Percentiles rank a stretch among this genome's conserved stretches.
Conservation (phyloP, 306 rosid species). For the Prinsepia uniflora region DNA sequence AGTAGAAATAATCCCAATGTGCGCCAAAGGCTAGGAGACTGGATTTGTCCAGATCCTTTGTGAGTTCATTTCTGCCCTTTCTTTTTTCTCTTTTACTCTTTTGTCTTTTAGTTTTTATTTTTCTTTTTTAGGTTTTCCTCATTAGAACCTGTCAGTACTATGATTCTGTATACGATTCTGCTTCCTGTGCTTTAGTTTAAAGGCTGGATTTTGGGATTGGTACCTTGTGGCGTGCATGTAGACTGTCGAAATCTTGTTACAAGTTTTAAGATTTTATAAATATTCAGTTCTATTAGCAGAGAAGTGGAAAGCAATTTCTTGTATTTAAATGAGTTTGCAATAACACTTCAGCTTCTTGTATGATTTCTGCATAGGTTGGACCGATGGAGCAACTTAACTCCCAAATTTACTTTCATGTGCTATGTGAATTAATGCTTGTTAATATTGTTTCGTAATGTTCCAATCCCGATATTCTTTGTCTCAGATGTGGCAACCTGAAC, state of each 20-base stretch:
- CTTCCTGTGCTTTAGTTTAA: not conserved
- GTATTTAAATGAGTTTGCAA: not conserved
- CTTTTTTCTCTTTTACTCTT: not conserved
- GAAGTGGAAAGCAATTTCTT: not conserved
- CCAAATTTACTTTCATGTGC: not conserved
- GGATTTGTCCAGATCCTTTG: conserved; percentile 79
- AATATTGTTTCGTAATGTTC: not conserved
- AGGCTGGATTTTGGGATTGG: not conserved
- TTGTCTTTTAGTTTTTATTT: not conserved
- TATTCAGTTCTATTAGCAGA: not conserved
- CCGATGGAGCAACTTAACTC: not conserved
- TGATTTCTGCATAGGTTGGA: not conserved
- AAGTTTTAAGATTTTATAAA: not conserved
- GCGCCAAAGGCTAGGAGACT: conserved; percentile 91
- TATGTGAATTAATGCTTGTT: not conserved
- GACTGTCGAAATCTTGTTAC: not conserved
- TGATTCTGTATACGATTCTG: not conserved
- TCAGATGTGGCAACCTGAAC: conserved; percentile 87
- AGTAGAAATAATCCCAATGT: conserved; percentile 82
- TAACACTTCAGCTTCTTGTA: not conserved
- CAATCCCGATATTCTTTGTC: conserved; percentile 12
- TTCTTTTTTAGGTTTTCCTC: conserved; percentile 1
- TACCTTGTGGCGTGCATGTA: not conserved
- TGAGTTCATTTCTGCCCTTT: conserved; percentile 33
- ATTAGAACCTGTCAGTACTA: not conserved